A percentile compares a stretch with the other conserved stretches of the same genome.
These are phyloP conservation scores for Zymoseptoria crescenta DNA, from an alignment of 2,329 filamentous ascomycete genomes.

Conservation along the genomic window DNA sequence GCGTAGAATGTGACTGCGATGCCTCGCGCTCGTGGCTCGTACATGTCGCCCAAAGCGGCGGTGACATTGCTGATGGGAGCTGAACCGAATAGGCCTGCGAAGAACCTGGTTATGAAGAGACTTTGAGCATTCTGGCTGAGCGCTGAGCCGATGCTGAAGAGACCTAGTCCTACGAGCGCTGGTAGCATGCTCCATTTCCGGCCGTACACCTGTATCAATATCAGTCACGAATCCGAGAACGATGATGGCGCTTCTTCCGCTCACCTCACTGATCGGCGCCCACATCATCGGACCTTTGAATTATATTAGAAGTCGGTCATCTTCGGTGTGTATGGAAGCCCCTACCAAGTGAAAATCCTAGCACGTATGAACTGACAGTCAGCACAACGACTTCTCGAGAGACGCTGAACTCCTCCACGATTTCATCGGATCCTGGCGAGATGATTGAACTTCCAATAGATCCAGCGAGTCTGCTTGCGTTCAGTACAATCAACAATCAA, in stretches of 20 bases:
- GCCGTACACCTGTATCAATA: constrained; percentile 37
- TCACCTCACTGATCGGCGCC: constrained; percentile 12
- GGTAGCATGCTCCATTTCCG: constrained; percentile 39
- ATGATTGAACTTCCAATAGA: constrained; percentile 42
- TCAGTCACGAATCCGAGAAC: constrained; percentile 22
- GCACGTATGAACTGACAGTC: constrained; percentile 41
- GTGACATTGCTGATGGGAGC: constrained; percentile 38
- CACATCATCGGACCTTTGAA: constrained; percentile 7
- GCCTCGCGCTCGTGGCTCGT: constrained; percentile 31
- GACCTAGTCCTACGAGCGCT: constrained; percentile 34
- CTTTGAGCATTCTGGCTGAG: constrained; percentile 31
- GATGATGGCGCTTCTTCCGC: constrained; percentile 15
- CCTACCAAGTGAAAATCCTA: constrained; percentile 36
- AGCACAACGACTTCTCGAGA: constrained; percentile 40
- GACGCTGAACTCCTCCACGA: constrained; percentile 38
- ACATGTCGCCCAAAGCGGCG: constrained; percentile 40
- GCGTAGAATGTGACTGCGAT: constrained; percentile 35
- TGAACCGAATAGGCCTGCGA: constrained; percentile 39
- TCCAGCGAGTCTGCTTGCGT: constrained; percentile 2
- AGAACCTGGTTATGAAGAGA: constrained; percentile 38
- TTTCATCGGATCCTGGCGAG: constrained; percentile 38
- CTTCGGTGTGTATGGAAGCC: neutral
- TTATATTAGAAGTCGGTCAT: neutral
- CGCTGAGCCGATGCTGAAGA: constrained; percentile 43
- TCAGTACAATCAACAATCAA: neutral